Conservation (phyloP, 2,329 filamentous ascomycete genomes). For the Beauveria brongniartii region DNA sequence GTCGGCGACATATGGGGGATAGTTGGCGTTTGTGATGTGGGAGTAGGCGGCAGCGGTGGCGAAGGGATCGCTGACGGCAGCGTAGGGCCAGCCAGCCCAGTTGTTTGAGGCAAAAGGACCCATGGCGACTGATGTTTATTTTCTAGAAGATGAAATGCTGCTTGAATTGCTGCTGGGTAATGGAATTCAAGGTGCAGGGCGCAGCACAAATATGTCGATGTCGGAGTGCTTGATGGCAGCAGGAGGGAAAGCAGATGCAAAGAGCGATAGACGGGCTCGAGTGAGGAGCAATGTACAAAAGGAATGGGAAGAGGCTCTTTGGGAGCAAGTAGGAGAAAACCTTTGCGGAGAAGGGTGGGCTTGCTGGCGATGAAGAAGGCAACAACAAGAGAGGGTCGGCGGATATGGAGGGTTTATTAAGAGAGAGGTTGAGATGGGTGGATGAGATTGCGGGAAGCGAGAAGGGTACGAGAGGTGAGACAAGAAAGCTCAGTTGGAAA, state of each 20-base stretch:
- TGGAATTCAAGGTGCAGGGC: background rate
- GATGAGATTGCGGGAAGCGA: background rate
- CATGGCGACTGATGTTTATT: conserved; percentile 18
- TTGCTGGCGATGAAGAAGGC: conserved; percentile 1
- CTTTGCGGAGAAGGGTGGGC: background rate
- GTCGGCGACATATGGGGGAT: conserved; percentile 29
- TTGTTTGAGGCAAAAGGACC: conserved; percentile 26
- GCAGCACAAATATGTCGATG: background rate
- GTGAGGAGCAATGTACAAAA: background rate
- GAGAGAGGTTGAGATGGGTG: conserved; percentile 3
- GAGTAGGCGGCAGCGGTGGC: conserved; percentile 26
- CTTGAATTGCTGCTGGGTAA: background rate
- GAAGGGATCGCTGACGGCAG: conserved; percentile 22
- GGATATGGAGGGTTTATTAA: conserved; percentile 9
- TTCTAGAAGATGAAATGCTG: background rate
- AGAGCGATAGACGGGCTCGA: background rate
- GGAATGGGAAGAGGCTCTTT: background rate
- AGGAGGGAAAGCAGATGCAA: conserved; percentile 4
- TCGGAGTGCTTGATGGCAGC: background rate
- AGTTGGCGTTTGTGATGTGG: conserved; percentile 24
- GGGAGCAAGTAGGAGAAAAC: background rate
- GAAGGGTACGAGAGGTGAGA: conserved; percentile 10
- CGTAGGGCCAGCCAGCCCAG: conserved; percentile 29
- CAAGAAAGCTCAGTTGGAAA: conserved; percentile 8
- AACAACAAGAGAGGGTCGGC: background rate